These are phyloP conservation scores for Rhodamnia argentea DNA, from an alignment of 345 rosid species.

Conservation along the genomic window DNA sequence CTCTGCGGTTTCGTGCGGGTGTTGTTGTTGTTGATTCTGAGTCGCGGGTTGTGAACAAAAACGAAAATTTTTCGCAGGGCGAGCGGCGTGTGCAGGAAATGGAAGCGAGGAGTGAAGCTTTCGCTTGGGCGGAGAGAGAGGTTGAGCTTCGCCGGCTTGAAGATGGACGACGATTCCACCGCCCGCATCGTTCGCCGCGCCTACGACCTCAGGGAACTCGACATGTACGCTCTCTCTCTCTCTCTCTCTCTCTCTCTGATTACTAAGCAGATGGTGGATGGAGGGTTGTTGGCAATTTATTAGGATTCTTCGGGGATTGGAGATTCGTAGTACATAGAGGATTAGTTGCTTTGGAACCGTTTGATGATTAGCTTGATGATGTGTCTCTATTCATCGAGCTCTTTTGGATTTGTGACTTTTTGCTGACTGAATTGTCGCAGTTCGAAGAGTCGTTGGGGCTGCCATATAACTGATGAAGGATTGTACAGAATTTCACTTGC, in stretches of 20 bases:
- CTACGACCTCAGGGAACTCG: slow-evolving; percentile 76
- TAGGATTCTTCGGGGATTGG: not conserved
- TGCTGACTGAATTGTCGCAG: slow-evolving; percentile 15
- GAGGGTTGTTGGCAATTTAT: not conserved
- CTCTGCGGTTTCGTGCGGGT: not conserved
- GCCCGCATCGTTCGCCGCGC: slow-evolving; percentile 64
- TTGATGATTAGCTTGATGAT: not conserved
- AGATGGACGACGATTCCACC: slow-evolving; percentile 78
- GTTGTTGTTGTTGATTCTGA: not conserved
- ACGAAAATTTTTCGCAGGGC: slow-evolving; percentile 27
- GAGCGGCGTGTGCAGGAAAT: slow-evolving; percentile 75
- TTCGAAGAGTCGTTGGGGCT: slow-evolving; percentile 87
- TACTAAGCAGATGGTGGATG: not conserved
- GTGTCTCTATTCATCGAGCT: not conserved
- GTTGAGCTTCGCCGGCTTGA: slow-evolving; percentile 73
- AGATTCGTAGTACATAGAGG: not conserved
- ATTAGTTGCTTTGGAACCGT: not conserved
- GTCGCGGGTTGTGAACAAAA: not conserved
- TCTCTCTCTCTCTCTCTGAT: not conserved
- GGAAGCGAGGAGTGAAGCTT: slow-evolving; percentile 82
- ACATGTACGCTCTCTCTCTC: slow-evolving; percentile 38
- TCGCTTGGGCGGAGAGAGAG: slow-evolving; percentile 53
- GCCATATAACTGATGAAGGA: slow-evolving; percentile 81
- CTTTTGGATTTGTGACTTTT: not conserved
- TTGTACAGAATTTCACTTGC: slow-evolving; percentile 52